phyloP scores from a whole-genome alignment of 805 yeast species.

The Sugiyamaella lignohabitans region DNA sequence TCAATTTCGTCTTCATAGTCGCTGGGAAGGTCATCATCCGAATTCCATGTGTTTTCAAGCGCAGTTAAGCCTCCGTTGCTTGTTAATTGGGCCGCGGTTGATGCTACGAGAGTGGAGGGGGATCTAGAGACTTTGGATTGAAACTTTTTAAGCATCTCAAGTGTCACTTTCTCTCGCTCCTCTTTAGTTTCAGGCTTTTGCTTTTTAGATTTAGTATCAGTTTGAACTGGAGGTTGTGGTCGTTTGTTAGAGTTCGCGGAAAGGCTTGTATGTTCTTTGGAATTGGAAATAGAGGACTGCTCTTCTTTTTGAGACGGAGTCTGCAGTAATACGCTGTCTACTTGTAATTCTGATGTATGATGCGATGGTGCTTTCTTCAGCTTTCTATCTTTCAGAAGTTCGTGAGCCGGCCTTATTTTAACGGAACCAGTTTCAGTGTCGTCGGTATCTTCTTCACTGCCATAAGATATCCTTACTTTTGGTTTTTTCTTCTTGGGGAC shows the following conservation, averaged over 20 bases:
- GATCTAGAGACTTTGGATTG: conserved; percentile 22
- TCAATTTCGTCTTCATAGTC: conserved; percentile 5
- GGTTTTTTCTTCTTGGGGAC: conserved; percentile 15
- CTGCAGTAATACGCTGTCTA: too few species aligned
- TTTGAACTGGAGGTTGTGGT: not conserved
- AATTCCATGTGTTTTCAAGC: conserved; percentile 5
- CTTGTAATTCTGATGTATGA: too few species aligned
- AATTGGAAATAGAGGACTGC: too few species aligned
- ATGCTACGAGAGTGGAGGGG: not conserved
- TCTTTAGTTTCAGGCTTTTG: too few species aligned
- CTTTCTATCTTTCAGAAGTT: conserved; percentile 2
- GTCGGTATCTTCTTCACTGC: conserved; percentile 31
- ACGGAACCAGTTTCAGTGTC: conserved; percentile 12
- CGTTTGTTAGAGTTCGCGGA: not conserved
- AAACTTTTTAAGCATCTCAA: conserved; percentile 27
- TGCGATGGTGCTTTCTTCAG: not conserved
- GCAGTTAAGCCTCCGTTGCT: not conserved
- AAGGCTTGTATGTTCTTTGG: not conserved
- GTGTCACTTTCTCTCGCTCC: conserved; percentile 28
- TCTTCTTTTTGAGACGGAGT: not conserved
- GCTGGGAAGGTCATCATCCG: conserved; percentile 9
- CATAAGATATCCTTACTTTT: conserved; percentile 35
- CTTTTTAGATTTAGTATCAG: not conserved
- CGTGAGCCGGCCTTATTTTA: conserved; percentile 26
- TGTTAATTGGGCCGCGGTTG: not conserved